phyloP scores from a whole-genome alignment of 192 early-diverging fungal species.

The Coemansia sp. region DNA sequence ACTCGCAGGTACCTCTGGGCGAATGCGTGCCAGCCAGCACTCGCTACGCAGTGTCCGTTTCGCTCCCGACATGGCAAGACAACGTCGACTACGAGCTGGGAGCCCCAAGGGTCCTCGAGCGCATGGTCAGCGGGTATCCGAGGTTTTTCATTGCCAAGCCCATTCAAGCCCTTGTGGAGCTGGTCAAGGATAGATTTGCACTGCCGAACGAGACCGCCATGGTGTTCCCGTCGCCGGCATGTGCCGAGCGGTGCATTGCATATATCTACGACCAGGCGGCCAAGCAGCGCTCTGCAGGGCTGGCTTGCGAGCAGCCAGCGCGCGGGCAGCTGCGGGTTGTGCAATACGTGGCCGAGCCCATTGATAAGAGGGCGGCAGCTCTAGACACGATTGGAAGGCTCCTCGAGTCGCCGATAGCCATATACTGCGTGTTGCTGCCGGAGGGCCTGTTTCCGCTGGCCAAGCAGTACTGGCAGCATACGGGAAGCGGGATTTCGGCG shows the following conservation, averaged over 20 bases:
- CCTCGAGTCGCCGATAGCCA: constrained; percentile 53
- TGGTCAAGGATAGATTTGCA: constrained; percentile 49
- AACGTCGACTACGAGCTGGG: constrained; percentile 93
- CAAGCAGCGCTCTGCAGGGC: constrained; percentile 13
- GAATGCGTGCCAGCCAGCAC: constrained; percentile 72
- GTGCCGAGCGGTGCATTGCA: constrained; percentile 56
- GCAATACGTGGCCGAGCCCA: constrained; percentile 32
- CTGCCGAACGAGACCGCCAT: constrained; percentile 65
- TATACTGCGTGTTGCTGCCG: constrained; percentile 76
- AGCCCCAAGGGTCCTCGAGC: constrained; percentile 63
- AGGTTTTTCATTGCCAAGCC: constrained; percentile 80
- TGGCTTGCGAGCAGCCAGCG: constrained; percentile 12
- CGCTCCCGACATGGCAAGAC: constrained; percentile 84
- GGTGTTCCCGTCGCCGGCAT: constrained; percentile 69
- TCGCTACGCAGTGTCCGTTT: constrained; percentile 84
- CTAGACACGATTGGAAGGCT: constrained; percentile 46
- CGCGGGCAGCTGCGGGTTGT: constrained; percentile 46
- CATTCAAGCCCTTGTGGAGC: constrained; percentile 46
- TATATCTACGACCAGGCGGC: constrained; percentile 50
- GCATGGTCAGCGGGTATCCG: constrained; percentile 85
- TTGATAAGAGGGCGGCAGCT: constrained; percentile 40
- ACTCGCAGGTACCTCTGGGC: constrained; percentile 56
- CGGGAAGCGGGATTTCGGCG: constrained; percentile 84
- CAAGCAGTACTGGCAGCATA: constrained; percentile 97
- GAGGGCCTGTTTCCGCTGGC: constrained; percentile 64